Percentiles rank a stretch among this genome's conserved stretches.
Evolutionary conservation across 257 asterid genomes (phyloP).

Genomic region (Cordia subcordata): DNA sequence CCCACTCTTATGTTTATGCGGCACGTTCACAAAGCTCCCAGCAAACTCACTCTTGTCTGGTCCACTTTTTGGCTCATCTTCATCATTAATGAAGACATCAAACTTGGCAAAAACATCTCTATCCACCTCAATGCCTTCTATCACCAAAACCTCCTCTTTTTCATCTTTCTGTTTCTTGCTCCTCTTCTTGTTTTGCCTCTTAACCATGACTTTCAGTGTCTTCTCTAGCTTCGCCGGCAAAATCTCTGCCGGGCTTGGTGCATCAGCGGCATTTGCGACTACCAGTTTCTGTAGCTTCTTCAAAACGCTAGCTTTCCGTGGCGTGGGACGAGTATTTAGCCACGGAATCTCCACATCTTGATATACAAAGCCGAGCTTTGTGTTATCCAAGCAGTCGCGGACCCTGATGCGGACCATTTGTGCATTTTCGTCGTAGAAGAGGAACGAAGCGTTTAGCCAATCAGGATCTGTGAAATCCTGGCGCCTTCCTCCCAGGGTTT

Average conservation of each 20-base stretch:
- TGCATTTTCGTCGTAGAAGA: slow-evolving; percentile 75
- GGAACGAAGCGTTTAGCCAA: slow-evolving; percentile 47
- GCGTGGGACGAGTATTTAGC: slow-evolving; percentile 48
- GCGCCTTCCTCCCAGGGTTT: slow-evolving; percentile 61
- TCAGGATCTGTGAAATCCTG: slow-evolving; percentile 57
- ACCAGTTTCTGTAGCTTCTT: slow-evolving; percentile 47
- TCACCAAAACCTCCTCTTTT: slow-evolving; percentile 45
- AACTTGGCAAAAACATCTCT: slow-evolving; percentile 38
- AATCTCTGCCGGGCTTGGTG: slow-evolving; percentile 15
- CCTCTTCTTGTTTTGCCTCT: slow-evolving; percentile 63
- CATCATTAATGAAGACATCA: slow-evolving; percentile 57
- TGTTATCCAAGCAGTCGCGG: slow-evolving; percentile 52
- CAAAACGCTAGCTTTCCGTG: slow-evolving; percentile 34
- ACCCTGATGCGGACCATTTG: slow-evolving; percentile 68
- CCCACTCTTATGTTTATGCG: slow-evolving; percentile 32
- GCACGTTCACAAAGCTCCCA: slow-evolving; percentile 60
- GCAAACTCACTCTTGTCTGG: slow-evolving; percentile 54
- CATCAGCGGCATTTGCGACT: slow-evolving; percentile 34
- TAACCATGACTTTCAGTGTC: slow-evolving; percentile 49
- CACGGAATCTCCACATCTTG: slow-evolving; percentile 57
- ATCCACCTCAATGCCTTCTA: slow-evolving; percentile 35
- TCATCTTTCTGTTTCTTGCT: slow-evolving; percentile 63
- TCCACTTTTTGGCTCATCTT: slow-evolving; percentile 33
- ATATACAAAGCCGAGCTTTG: slow-evolving; percentile 54
- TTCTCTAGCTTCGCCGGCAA: slow-evolving; percentile 53